Base-by-base conservation (phyloP, 768 basidiomycete species). In the Boletus insuetus region DNA sequence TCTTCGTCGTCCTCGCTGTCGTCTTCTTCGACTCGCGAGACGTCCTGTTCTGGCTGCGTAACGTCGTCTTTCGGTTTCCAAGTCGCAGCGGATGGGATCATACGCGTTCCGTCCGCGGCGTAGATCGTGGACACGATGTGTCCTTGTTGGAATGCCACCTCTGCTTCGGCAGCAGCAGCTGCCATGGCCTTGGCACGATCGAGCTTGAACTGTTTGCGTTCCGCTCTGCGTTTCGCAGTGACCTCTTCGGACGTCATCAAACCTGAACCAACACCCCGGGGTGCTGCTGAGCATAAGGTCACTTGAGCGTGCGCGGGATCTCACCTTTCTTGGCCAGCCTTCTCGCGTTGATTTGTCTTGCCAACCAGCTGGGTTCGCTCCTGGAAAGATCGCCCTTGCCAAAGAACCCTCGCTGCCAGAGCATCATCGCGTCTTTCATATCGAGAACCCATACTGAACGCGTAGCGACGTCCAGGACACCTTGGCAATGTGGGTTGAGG, bases 381-480 rank as follows among this genome's bases (percentile, higher is more conserved):
- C 97, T 74, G 39, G 92, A 95, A 49, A 99, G 76, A 67, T 90
- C 89, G 1, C 97, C 97, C 71, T 99, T 99, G 22, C 97, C 97
- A 69, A 98, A 99, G 75, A 98, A 98, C 0, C 97, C 97, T 56
- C 89, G 75, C 44, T 82, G 77, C 91, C 97, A 99, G 37, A 98
- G 78, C 6, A 86, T 73, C 59, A 77, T 77, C 42, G 84, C 83
- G 67, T 94, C 84, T 22, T 72, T 77, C 26, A 75, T 70, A 54
- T 85, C 79, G 0, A 80, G 74, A 3, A 98, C 79, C 94, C 94
- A 97, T 10, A 98, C 89, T 0, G 91, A 91, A n/a, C 85, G 84
- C 16, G 94, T 94, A 3, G 79, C 64, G 7, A 80, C 72, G 67
- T 98, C 96, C 58, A 90, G 87, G 9, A 84, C 67, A 9, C 91